phyloP scores from a whole-genome alignment of 352 stramenopile species.

The Pilasporangium apinafurcum region DNA sequence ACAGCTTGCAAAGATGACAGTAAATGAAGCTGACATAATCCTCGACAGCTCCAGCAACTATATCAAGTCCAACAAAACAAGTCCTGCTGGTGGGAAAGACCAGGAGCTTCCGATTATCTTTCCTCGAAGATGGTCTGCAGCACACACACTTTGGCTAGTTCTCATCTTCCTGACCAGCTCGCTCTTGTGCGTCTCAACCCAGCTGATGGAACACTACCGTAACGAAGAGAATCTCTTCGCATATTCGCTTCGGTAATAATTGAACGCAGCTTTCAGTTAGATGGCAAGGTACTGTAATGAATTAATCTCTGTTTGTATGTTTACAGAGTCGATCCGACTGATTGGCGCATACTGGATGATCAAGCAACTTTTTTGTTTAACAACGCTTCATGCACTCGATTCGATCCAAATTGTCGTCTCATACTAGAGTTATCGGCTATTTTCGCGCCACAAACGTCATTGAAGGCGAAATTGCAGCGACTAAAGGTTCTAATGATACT shows the following conservation, averaged over 20 bases:
- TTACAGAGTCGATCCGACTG: slow-evolving; percentile 32
- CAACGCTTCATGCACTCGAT: too few relatives aligned
- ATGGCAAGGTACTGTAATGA: too few relatives aligned
- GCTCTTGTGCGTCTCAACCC: slow-evolving; percentile 15
- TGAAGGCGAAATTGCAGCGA: slow-evolving; percentile 21
- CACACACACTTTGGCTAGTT: background rate
- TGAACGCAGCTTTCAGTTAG: background rate
- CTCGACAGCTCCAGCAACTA: too few relatives aligned
- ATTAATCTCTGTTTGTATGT: background rate
- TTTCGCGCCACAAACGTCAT: slow-evolving; percentile 14
- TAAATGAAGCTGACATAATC: slow-evolving; percentile 1
- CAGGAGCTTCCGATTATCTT: too few relatives aligned
- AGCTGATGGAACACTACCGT: slow-evolving; percentile 22
- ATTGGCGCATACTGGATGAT: slow-evolving; percentile 50
- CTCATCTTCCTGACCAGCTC: slow-evolving; percentile 5
- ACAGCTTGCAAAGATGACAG: background rate
- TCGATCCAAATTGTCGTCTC: background rate
- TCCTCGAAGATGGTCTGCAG: background rate
- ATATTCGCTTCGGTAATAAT: slow-evolving; percentile 20
- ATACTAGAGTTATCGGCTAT: slow-evolving; percentile 15
- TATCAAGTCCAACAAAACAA: too few relatives aligned
- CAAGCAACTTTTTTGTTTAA: slow-evolving; percentile 7
- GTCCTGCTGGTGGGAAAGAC: too few relatives aligned
- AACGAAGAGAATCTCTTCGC: slow-evolving; percentile 26
- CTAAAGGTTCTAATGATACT: slow-evolving; percentile 10